phyloP scores from a whole-genome alignment of 768 basidiomycete genomes.

The Tricholoma bakamatsutake region DNA sequence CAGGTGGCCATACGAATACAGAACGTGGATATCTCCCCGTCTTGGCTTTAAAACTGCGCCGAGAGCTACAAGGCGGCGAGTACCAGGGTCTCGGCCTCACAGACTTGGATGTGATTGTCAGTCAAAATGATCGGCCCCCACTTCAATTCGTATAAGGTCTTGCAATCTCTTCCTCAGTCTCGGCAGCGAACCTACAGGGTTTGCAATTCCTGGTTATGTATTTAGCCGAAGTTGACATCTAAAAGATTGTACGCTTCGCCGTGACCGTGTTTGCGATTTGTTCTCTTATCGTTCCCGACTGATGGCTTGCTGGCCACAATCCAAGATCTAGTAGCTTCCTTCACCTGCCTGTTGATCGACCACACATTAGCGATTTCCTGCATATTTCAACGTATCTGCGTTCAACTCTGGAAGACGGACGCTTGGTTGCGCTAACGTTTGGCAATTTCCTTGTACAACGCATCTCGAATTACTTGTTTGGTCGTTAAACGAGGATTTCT shows the following conservation, averaged over 20 bases:
- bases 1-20: constrained; percentile 90
- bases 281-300: neutral
- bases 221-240: neutral
- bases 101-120: constrained; percentile 62
- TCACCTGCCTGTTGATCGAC: too few relatives aligned
- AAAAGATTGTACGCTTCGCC: neutral
- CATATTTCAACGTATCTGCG: too few relatives aligned
- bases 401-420: too few relatives aligned
- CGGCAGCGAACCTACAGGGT: neutral
- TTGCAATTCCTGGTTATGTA: neutral
- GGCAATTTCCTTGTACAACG: too few relatives aligned
- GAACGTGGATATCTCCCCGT: constrained; percentile 88
- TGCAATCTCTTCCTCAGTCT: neutral
- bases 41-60: constrained; percentile 57
- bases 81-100: constrained; percentile 27
- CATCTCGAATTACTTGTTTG: too few relatives aligned
- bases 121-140: constrained; percentile 69
- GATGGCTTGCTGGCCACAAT: neutral
- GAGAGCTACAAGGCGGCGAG: constrained; percentile 38
- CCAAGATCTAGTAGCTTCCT: too few relatives aligned
- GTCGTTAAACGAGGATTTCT: too few relatives aligned
- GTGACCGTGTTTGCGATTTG: too few relatives aligned
- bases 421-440: too few relatives aligned
- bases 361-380: too few relatives aligned
- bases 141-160: constrained; percentile 51